Base-by-base conservation (phyloP, 106 monocot genomes). In the Triglochin maritima region DNA sequence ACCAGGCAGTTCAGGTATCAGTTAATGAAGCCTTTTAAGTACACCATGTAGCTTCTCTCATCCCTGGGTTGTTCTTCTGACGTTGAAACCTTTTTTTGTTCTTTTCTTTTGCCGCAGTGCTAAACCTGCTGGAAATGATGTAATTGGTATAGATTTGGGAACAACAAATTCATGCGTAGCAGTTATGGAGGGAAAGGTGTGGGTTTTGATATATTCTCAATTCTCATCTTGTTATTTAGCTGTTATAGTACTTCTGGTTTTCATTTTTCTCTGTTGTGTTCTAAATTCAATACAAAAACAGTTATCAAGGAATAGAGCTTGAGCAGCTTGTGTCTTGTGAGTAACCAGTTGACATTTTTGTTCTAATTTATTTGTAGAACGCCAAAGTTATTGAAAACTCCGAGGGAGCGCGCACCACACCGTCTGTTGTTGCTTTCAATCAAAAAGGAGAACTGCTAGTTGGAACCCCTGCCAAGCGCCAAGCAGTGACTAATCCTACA, bases 151-250 rank as follows among this genome's bases (percentile, higher is more conserved):
- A 48, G 86, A 86, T 69, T 72, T 82, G 49, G 86, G 82, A 13
- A 86, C 82, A 15, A 77, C 77, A 48, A 79, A 86, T 61, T 79
- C 77, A 45, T 82, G 77, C 71, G 82, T 79, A 9, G 45, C 82
- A 55, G 70, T 81, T n/a, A 86, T 79, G 82, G 85, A 86, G 77
- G 79, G 81, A 54, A 81, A 85, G 78, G 85, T 81, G 29, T 1
- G 49, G 9, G 42, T n/a, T 66, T 71, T 3, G 51, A 2, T 9
- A 0, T 57, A 46, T 55, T 16, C 8, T 56, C 10, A 29, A 5
- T 4, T 3, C 12, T 57, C 5, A 3, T 17, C 14, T 53, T 29
- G 16, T 6, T 17, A 17, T 44, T 56, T 56, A 11, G 15, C 45
- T 41, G 7, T 63, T 56, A 46, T 2, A 54, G 17, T 54, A 15